Evolutionary conservation across 1,139 yeast species (phyloP), one percentile per base, ranked within the genome.

Genomic region (Pichia sp.): DNA sequence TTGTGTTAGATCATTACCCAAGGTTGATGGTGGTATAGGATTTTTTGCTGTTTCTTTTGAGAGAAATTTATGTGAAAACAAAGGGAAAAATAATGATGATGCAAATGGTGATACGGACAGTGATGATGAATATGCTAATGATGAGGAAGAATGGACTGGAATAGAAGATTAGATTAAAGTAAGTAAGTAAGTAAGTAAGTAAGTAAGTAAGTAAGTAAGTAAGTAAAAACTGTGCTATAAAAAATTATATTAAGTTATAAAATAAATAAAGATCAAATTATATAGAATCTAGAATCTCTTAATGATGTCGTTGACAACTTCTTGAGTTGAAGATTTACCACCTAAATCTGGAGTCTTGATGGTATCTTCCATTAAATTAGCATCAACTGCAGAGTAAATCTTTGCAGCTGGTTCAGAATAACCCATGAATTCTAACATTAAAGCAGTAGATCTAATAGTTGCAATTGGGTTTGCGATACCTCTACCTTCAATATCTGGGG

Each of bases 371-470:
- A 78, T 71, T 71, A 92, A 78, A 74, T 89, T 88, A 54, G 92
- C 94, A 67, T 92, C 97, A 49, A 92, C 97, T 47, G 98, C 98
- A 62, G 78, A 79, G 73, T 90, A 86, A 61, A 94, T 92, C 63
- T 83, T 81, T 55, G 95, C 89, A 53, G 98, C 97, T 50, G 96
- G 88, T 59, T 83, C 81, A 44, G 88, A 72, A 72, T 83, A 78
- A 52, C 98, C 98, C 81, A 92, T 81, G 74, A 90, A 90, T 72
- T 92, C 97, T 69, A 92, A 80, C 96, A 94, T 86, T 66, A 92
- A 77, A 50, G 97, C 98, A 51, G 97, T 83, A 32, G 97, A 92
- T 73, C 98, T 84, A 66, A 92, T 90, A 44, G 97, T 92, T 49
- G 98, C 98, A 64, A 92, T 82, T 58, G 98, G 98, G 78, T 92